Percentiles rank a stretch among this genome's conserved stretches.
These are phyloP conservation scores for Schizosaccharomyces japonicus DNA, from an alignment of 805 yeast genomes.

Conservation along the genomic window DNA sequence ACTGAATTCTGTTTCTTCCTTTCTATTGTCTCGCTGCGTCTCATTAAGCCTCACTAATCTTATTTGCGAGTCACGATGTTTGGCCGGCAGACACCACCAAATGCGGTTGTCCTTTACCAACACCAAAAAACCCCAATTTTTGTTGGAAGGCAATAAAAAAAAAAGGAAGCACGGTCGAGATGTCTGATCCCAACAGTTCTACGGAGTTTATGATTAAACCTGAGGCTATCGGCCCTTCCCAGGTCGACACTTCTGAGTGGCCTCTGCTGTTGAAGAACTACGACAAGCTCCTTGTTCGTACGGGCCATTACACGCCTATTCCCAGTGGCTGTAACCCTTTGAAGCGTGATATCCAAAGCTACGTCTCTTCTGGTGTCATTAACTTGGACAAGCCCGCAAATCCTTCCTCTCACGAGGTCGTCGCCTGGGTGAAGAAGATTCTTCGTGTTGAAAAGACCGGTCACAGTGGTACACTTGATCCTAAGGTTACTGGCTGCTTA, in stretches of 20 bases:
- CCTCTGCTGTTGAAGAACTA: constrained; percentile 81
- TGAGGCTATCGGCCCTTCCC: not conserved
- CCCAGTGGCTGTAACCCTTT: constrained; percentile 62
- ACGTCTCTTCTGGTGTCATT: constrained; percentile 83
- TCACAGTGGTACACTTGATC: constrained; percentile 96
- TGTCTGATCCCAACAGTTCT: not conserved
- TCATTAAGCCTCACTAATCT: too few relatives aligned
- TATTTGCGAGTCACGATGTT: too few relatives aligned
- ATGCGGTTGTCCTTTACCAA: too few relatives aligned
- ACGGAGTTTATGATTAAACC: not conserved
- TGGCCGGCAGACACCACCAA: too few relatives aligned
- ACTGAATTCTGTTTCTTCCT: too few relatives aligned
- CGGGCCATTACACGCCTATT: constrained; percentile 68
- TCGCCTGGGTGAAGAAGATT: constrained; percentile 95
- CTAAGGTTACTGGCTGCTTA: constrained; percentile 94
- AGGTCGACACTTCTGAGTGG: constrained; percentile 75
- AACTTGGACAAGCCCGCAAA: constrained; percentile 94
- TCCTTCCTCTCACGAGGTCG: constrained; percentile 97
- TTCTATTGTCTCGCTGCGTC: too few relatives aligned
- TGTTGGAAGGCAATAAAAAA: too few relatives aligned
- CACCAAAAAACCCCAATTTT: too few relatives aligned
- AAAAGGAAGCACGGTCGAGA: too few relatives aligned
- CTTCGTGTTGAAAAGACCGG: constrained; percentile 92
- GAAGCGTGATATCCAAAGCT: constrained; percentile 76
- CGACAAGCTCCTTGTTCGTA: constrained; percentile 80